These are phyloP conservation scores for Ottelia alismoides DNA, from an alignment of 106 monocot genomes.

Conservation along the genomic window DNA sequence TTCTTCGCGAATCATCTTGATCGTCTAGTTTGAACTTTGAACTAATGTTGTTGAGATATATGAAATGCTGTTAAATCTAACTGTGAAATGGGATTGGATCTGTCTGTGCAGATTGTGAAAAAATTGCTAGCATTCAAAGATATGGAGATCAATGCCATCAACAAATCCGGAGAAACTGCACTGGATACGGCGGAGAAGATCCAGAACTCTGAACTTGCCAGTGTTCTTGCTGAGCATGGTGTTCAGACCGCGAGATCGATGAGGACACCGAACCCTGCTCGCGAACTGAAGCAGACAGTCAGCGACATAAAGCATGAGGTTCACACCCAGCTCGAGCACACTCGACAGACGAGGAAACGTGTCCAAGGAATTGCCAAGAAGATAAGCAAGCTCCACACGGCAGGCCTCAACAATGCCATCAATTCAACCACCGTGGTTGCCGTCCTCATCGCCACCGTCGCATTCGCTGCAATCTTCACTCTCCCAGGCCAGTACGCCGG, in stretches of 20 bases:
- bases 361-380: conserved; percentile 68
- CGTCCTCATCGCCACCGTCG: conserved; percentile 85
- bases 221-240: conserved; percentile 32
- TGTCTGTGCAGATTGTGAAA: conserved; percentile 43
- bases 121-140: conserved; percentile 39
- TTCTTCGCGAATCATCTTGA: too few species aligned
- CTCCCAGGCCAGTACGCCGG: conserved; percentile 67
- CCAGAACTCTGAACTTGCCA: conserved; percentile 32
- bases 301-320: conserved; percentile 92
- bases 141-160: conserved; percentile 39
- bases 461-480: conserved; percentile 81
- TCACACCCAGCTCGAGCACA: conserved; percentile 75
- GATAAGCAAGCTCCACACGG: conserved; percentile 74
- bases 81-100: not conserved
- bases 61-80: too few species aligned
- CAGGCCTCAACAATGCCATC: conserved; percentile 90
- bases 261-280: conserved; percentile 29
- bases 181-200: conserved; percentile 77
- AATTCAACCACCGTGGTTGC: conserved; percentile 92
- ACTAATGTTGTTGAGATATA: not conserved
- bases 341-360: conserved; percentile 51
- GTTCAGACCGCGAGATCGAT: conserved; percentile 40
- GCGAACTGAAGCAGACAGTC: conserved; percentile 64
- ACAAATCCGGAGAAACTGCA: conserved; percentile 70
- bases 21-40: too few species aligned